Evolutionary conservation across 495 filamentous ascomycete genomes (phyloP).

Genomic region (Acidomyces sp.): DNA sequence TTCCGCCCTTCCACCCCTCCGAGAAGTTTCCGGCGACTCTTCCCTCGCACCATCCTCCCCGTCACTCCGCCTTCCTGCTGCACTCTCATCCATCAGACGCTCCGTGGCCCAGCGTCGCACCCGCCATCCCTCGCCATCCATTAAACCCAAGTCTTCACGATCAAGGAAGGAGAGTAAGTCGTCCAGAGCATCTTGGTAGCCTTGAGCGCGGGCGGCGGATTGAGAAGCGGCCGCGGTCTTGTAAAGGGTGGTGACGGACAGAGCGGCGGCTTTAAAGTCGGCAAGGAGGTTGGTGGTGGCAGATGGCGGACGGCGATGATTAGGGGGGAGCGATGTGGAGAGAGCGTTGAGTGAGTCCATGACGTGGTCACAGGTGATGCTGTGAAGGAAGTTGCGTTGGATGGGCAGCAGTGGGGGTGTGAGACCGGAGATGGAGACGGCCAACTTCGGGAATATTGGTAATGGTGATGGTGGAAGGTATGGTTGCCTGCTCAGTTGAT

Average conservation of each 20-base stretch:
- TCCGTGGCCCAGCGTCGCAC: slow-evolving; percentile 79
- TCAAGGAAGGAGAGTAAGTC: slow-evolving; percentile 78
- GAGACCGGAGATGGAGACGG: too few species aligned
- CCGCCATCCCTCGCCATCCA: slow-evolving; percentile 67
- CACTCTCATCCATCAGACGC: slow-evolving; percentile 49
- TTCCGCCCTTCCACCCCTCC: slow-evolving; percentile 35
- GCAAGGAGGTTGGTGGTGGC: slow-evolving; percentile 47
- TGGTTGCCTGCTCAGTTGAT: too few species aligned
- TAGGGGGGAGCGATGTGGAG: slow-evolving; percentile 46
- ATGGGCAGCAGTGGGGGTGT: too few species aligned
- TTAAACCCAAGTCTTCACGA: slow-evolving; percentile 58
- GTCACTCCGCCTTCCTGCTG: slow-evolving; percentile 19
- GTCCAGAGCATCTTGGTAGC: slow-evolving; percentile 90
- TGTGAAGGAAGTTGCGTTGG: background rate
- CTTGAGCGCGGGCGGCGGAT: slow-evolving; percentile 56
- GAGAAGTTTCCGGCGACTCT: slow-evolving; percentile 48
- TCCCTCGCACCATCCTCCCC: slow-evolving; percentile 21
- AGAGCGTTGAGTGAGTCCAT: slow-evolving; percentile 68
- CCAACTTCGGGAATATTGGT: too few species aligned
- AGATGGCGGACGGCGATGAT: slow-evolving; percentile 32
- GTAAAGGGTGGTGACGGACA: slow-evolving; percentile 93
- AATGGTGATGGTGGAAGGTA: too few species aligned
- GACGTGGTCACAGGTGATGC: background rate
- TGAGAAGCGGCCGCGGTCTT: slow-evolving; percentile 71
- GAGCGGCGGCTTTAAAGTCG: slow-evolving; percentile 79